These are phyloP conservation scores for Suillus cothurnatus DNA, from an alignment of 768 basidiomycete genomes.

Conservation along the genomic window DNA sequence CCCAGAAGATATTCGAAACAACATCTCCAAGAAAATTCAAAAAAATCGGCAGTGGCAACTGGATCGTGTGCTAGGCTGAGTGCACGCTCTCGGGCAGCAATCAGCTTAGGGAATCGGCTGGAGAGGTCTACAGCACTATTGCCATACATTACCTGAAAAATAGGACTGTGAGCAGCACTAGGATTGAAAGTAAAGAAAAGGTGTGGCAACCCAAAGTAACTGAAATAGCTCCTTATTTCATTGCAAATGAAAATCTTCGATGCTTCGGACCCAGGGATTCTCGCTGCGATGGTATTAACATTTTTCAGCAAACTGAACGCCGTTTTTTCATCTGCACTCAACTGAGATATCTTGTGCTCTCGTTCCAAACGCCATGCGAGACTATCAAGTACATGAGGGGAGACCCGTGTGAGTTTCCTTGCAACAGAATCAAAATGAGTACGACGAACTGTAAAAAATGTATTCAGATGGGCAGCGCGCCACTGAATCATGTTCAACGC, in stretches of 20 bases:
- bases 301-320: constrained; percentile 26
- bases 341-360: constrained; percentile 10
- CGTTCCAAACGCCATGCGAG: constrained; percentile 15
- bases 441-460: constrained; percentile 14
- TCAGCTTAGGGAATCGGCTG: neutral
- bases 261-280: constrained; percentile 32
- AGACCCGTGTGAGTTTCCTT: neutral
- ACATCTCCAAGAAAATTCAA: constrained; percentile 23
- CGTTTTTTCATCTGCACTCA: constrained; percentile 18
- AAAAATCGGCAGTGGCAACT: neutral
- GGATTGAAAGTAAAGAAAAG: constrained; percentile 30
- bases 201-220: constrained; percentile 28
- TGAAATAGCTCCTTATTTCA: constrained; percentile 26
- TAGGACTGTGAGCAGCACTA: constrained; percentile 20
- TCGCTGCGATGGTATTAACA: constrained; percentile 30
- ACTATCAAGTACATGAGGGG: neutral
- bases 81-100: neutral
- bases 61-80: neutral
- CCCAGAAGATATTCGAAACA: constrained; percentile 31
- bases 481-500: constrained; percentile 30
- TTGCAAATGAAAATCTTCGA: constrained; percentile 26
- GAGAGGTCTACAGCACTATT: constrained; percentile 14
- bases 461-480: constrained; percentile 23
- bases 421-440: neutral
- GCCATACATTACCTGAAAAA: constrained; percentile 31